phyloP scores from a whole-genome alignment of 352 stramenopile species.

The Phytophthora vignae region DNA sequence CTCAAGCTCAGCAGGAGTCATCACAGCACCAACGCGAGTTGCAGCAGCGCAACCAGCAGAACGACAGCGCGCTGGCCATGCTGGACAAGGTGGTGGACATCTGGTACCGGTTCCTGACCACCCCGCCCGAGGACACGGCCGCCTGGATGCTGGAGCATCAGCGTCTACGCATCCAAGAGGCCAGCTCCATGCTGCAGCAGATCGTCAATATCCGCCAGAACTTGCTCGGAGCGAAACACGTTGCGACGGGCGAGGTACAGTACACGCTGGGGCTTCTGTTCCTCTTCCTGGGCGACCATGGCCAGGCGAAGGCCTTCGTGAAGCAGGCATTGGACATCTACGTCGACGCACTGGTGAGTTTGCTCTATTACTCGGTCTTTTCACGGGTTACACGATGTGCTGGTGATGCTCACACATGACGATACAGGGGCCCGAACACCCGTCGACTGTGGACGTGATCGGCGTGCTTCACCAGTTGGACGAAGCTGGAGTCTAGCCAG shows the following conservation, averaged over 20 bases:
- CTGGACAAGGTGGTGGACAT: conserved; percentile 86
- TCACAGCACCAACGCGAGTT: conserved; percentile 40
- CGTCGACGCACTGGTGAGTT: conserved; percentile 57
- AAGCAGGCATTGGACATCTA: conserved; percentile 67
- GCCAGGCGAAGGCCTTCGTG: conserved; percentile 59
- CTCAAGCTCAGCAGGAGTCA: conserved; percentile 23
- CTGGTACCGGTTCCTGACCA: conserved; percentile 81
- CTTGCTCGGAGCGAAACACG: conserved; percentile 53
- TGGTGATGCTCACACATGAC: not conserved
- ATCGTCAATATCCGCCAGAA: conserved; percentile 51
- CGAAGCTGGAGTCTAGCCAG: conserved; percentile 48
- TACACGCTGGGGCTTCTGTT: conserved; percentile 70
- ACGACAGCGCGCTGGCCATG: conserved; percentile 70
- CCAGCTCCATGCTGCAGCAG: conserved; percentile 64
- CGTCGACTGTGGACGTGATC: conserved; percentile 64
- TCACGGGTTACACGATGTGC: conserved; percentile 1
- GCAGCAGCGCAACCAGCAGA: conserved; percentile 38
- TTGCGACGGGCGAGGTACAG: conserved; percentile 65
- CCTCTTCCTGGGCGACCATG: conserved; percentile 60
- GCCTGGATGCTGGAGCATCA: conserved; percentile 74
- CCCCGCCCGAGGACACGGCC: conserved; percentile 66
- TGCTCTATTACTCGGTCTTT: conserved; percentile 14
- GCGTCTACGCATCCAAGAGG: conserved; percentile 64
- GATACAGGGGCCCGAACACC: conserved; percentile 57
- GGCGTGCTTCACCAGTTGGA: conserved; percentile 63